Percentiles rank a stretch among this genome's conserved stretches.
Conservation (phyloP, 2,329 filamentous ascomycete genomes). For the Sodiomyces alkalinus region DNA sequence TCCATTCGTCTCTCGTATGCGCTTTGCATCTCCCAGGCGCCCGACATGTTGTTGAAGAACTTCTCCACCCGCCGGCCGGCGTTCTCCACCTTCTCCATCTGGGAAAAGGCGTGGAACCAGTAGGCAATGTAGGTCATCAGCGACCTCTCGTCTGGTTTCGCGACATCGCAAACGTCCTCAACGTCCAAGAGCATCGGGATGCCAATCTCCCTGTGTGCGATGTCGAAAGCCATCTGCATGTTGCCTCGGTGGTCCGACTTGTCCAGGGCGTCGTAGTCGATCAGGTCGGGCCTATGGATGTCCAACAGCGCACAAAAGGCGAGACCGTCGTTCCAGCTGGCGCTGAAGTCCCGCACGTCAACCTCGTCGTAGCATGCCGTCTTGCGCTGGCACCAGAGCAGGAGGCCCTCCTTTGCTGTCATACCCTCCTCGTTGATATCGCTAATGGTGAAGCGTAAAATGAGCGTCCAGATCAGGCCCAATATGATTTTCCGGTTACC, state of each 20-base stretch:
- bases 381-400: slow-evolving; percentile 96
- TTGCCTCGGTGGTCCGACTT: slow-evolving; percentile 90
- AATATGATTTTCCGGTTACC: slow-evolving; percentile 96
- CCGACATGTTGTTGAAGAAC: slow-evolving; percentile 97
- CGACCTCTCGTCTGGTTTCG: slow-evolving; percentile 88
- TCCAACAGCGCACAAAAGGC: slow-evolving; percentile 94
- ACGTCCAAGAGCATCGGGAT: slow-evolving; percentile 93
- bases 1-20: slow-evolving; percentile 86
- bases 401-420: slow-evolving; percentile 88
- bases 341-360: slow-evolving; percentile 85
- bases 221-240: slow-evolving; percentile 96
- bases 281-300: slow-evolving; percentile 91
- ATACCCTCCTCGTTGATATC: slow-evolving; percentile 97
- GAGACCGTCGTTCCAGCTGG: slow-evolving; percentile 93
- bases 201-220: slow-evolving; percentile 89
- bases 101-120: slow-evolving; percentile 99
- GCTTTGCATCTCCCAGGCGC: slow-evolving; percentile 98
- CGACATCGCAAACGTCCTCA: slow-evolving; percentile 93
- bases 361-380: slow-evolving; percentile 98
- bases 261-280: slow-evolving; percentile 90
- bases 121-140: slow-evolving; percentile 99
- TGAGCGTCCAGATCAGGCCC: slow-evolving; percentile 94
- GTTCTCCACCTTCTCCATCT: slow-evolving; percentile 98
- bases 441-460: slow-evolving; percentile 94
- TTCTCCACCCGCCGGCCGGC: slow-evolving; percentile 93